Evolutionary conservation across 2,329 filamentous ascomycete species (phyloP).

Genomic region (Alternaria arbusti): DNA sequence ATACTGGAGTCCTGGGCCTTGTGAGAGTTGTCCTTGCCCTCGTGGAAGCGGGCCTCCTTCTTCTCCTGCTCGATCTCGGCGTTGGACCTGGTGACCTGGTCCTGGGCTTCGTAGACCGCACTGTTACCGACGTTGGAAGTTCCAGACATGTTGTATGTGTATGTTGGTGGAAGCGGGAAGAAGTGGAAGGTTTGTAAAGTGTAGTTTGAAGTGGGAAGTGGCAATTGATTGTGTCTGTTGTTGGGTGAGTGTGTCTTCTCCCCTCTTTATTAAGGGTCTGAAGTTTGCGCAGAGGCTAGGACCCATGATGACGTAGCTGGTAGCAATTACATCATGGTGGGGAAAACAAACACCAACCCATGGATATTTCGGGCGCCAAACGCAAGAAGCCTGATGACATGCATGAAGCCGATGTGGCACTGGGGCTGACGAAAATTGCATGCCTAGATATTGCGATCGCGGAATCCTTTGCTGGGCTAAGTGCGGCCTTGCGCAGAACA

Average conservation of each 20-base stretch:
- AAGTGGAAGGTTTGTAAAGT: background rate
- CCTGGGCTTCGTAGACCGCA: slow-evolving; percentile 74
- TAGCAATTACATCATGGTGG: slow-evolving; percentile 34
- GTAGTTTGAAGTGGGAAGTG: background rate
- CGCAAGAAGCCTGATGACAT: slow-evolving; percentile 17
- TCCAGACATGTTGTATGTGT: slow-evolving; percentile 54
- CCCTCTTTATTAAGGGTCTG: slow-evolving; percentile 16
- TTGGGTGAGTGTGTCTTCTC: slow-evolving; percentile 1
- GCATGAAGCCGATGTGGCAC: slow-evolving; percentile 6
- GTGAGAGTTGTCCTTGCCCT: slow-evolving; percentile 75
- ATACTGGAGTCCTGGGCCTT: slow-evolving; percentile 73
- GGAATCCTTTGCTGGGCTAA: background rate
- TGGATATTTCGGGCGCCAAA: slow-evolving; percentile 22
- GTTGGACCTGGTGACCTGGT: slow-evolving; percentile 71
- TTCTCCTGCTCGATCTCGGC: slow-evolving; percentile 60
- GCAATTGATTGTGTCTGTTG: background rate
- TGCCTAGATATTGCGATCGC: background rate
- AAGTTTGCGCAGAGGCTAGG: slow-evolving; percentile 14
- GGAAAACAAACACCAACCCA: slow-evolving; percentile 19
- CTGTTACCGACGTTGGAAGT: slow-evolving; percentile 71
- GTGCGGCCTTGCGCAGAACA: background rate
- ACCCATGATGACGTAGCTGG: slow-evolving; percentile 29
- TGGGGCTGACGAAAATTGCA: slow-evolving; percentile 5
- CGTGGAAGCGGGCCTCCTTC: slow-evolving; percentile 68
- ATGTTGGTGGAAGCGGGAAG: background rate